A percentile compares a stretch with the other conserved stretches of the same genome.
Conservation (phyloP, 331 rosid genomes). For the Dryas integrifolia region DNA sequence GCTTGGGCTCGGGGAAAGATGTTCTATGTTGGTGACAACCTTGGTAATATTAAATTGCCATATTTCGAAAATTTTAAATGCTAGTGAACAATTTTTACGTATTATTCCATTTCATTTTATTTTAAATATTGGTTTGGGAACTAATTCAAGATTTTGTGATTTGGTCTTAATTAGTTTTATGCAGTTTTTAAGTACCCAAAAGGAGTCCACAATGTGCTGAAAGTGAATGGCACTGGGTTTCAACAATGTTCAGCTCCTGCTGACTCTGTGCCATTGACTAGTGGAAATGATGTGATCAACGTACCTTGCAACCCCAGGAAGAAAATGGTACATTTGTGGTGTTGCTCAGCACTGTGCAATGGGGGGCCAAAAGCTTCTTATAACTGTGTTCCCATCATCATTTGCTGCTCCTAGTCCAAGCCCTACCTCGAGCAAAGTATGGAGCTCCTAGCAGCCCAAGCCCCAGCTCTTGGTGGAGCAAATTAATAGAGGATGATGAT, state of each 20-base stretch:
- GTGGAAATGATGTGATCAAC: constrained; percentile 34
- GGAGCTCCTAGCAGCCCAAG: background rate
- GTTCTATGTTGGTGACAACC: constrained; percentile 45
- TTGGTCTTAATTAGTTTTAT: background rate
- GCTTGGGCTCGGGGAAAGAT: constrained; percentile 40
- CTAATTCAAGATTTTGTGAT: background rate
- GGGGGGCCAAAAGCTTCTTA: constrained; percentile 36
- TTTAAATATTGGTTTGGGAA: background rate
- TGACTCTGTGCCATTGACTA: background rate
- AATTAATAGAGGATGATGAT: background rate
- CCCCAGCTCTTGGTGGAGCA: background rate
- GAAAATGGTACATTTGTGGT: constrained; percentile 51
- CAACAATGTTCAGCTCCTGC: constrained; percentile 20
- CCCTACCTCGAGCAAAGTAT: background rate
- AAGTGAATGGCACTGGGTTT: constrained; percentile 29
- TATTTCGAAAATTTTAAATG: no score
- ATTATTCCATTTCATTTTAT: background rate
- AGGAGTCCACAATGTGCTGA: constrained; percentile 28
- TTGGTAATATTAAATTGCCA: constrained; percentile 28
- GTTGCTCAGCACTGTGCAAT: constrained; percentile 26
- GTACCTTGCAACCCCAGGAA: constrained; percentile 34
- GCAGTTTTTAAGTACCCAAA: constrained; percentile 32
- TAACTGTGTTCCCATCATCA: constrained; percentile 27
- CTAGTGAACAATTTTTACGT: no score
- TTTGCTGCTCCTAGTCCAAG: constrained; percentile 13